A percentile compares a stretch with the other conserved stretches of the same genome.
Conservation (phyloP, 352 stramenopile genomes). For the Globisporangium cylindrosporum region DNA sequence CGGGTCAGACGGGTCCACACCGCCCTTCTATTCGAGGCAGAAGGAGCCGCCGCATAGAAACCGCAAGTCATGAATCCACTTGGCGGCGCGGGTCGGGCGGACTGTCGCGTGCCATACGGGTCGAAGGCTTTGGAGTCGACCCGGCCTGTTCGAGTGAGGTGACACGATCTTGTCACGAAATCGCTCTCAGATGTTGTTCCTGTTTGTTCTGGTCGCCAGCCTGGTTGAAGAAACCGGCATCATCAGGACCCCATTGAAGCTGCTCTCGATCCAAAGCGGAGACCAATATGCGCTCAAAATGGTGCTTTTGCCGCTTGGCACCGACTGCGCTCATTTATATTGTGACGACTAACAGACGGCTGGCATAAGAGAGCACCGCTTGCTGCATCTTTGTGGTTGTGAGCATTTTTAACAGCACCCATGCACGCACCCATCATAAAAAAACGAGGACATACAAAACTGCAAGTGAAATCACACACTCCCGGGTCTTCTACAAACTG, state of each 20-base stretch:
- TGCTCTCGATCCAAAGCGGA: not conserved
- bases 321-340: not conserved
- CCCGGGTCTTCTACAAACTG: too few relatives aligned
- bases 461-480: too few relatives aligned
- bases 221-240: not conserved
- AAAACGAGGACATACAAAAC: not conserved
- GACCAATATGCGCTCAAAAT: not conserved
- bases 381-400: not conserved
- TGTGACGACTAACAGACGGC: too few relatives aligned
- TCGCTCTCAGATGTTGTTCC: not conserved
- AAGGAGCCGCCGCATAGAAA: slow-evolving; percentile 14
- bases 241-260: not conserved
- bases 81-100: not conserved
- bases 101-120: not conserved
- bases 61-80: slow-evolving; percentile 1
- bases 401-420: not conserved
- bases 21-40: not conserved
- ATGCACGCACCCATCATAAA: not conserved
- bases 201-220: not conserved
- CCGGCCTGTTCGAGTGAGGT: slow-evolving; percentile 20
- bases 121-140: not conserved
- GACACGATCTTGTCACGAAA: slow-evolving; percentile 30
- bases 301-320: not conserved
- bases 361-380: not conserved
- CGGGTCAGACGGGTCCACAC: not conserved